Conservation (phyloP, 495 filamentous ascomycete genomes). For the Rhizodiscina lignyota region DNA sequence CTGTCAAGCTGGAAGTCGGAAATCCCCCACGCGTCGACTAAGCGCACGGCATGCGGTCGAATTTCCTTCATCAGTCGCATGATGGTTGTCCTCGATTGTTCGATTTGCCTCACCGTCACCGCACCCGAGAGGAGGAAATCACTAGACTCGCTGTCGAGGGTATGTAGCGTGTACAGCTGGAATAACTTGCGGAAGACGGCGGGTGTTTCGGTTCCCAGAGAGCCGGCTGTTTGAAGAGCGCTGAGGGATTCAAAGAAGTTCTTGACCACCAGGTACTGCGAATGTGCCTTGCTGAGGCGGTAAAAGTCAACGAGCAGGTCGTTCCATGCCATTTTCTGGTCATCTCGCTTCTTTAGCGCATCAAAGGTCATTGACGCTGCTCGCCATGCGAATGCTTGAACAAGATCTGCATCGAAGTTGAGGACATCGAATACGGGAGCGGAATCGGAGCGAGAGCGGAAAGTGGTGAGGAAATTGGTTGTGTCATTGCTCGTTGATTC, state of each 20-base stretch:
- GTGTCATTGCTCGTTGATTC: no score
- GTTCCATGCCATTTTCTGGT: constrained; percentile 54
- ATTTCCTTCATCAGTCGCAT: constrained; percentile 50
- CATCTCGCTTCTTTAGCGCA: constrained; percentile 51
- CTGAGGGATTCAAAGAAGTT: constrained; percentile 57
- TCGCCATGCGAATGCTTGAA: constrained; percentile 54
- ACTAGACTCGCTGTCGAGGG: constrained; percentile 44
- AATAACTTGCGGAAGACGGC: constrained; percentile 43
- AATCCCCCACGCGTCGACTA: constrained; percentile 53
- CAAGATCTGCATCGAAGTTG: constrained; percentile 41
- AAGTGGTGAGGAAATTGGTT: no score
- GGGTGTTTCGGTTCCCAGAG: constrained; percentile 35
- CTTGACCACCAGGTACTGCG: constrained; percentile 52
- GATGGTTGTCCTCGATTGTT: constrained; percentile 39
- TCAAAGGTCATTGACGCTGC: constrained; percentile 54
- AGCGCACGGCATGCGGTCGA: constrained; percentile 44
- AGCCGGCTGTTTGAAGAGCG: constrained; percentile 25
- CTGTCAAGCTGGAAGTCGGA: constrained; percentile 55
- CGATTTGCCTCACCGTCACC: constrained; percentile 47
- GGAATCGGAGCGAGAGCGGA: constrained; percentile 43
- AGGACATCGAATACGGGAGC: constrained; percentile 53
- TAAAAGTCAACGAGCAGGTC: constrained; percentile 57
- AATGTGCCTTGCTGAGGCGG: constrained; percentile 49
- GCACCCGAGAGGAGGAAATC: constrained; percentile 52
- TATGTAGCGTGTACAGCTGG: constrained; percentile 47